Evolutionary conservation across 2,329 filamentous ascomycete genomes (phyloP).

Genomic region (Penicillium fuscoglaucum): DNA sequence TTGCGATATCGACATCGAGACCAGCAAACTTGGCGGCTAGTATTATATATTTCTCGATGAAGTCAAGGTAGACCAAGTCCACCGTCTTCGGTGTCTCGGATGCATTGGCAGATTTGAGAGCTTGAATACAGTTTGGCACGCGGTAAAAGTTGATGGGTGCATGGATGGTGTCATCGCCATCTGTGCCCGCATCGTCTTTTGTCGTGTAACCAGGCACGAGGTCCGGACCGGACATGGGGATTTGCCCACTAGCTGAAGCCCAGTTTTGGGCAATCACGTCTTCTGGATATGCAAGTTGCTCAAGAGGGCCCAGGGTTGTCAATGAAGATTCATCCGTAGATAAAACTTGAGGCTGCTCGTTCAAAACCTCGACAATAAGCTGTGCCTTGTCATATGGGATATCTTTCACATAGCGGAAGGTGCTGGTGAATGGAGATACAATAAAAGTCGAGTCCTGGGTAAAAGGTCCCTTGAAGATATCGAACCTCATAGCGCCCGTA

Average conservation of each 20-base stretch:
- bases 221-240: slow-evolving; percentile 38
- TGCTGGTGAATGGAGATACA: slow-evolving; percentile 82
- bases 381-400: slow-evolving; percentile 76
- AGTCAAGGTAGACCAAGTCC: slow-evolving; percentile 89
- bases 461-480: slow-evolving; percentile 89
- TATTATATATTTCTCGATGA: slow-evolving; percentile 79
- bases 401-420: slow-evolving; percentile 72
- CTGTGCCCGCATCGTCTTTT: slow-evolving; percentile 73
- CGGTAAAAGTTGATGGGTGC: slow-evolving; percentile 69
- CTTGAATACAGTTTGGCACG: slow-evolving; percentile 81
- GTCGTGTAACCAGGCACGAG: slow-evolving; percentile 82
- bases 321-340: slow-evolving; percentile 16
- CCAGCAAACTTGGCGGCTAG: slow-evolving; percentile 67
- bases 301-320: slow-evolving; percentile 46
- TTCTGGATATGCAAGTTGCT: slow-evolving; percentile 40
- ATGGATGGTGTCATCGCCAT: slow-evolving; percentile 91
- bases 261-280: slow-evolving; percentile 24
- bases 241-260: slow-evolving; percentile 27
- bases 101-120: slow-evolving; percentile 52
- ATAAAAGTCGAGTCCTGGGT: slow-evolving; percentile 84
- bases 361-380: slow-evolving; percentile 63
- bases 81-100: slow-evolving; percentile 66
- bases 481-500: slow-evolving; percentile 89
- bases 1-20: slow-evolving; percentile 48
- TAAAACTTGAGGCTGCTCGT: slow-evolving; percentile 57